Evolutionary conservation across 352 stramenopile genomes (phyloP).

Genomic region (Thraustochytrium sp.): DNA sequence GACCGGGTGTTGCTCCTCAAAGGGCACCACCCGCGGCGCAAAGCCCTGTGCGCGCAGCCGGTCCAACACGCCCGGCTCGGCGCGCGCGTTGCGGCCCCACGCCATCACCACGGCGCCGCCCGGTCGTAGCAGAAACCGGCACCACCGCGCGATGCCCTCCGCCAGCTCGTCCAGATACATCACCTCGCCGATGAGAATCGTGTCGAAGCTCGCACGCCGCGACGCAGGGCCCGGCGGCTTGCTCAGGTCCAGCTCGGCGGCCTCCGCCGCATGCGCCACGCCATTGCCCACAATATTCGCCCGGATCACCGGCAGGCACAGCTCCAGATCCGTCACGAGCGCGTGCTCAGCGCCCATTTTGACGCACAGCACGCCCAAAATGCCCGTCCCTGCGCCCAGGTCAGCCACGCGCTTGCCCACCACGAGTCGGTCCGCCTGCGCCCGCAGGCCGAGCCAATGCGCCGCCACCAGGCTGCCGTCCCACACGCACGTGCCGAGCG

Average conservation of each 20-base stretch:
- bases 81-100: neutral
- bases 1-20: neutral
- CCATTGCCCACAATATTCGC: slow-evolving; percentile 62
- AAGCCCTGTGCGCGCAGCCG: neutral
- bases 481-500: slow-evolving; percentile 12
- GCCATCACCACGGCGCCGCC: neutral
- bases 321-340: slow-evolving; percentile 79
- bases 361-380: slow-evolving; percentile 74
- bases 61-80: neutral
- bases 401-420: slow-evolving; percentile 67
- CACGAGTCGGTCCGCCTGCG: slow-evolving; percentile 19
- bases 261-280: neutral
- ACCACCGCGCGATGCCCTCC: neutral
- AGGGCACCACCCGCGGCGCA: neutral
- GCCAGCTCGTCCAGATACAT: slow-evolving; percentile 2
- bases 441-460: neutral
- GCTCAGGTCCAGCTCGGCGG: neutral
- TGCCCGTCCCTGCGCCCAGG: slow-evolving; percentile 79
- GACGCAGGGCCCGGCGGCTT: neutral
- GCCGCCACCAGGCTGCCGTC: slow-evolving; percentile 1
- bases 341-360: slow-evolving; percentile 73
- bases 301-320: slow-evolving; percentile 75
- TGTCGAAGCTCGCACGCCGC: neutral
- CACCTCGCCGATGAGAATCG: slow-evolving; percentile 1
- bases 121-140: neutral